Conservation (phyloP, 2,329 filamentous ascomycete genomes). For the Alternaria viburni region DNA sequence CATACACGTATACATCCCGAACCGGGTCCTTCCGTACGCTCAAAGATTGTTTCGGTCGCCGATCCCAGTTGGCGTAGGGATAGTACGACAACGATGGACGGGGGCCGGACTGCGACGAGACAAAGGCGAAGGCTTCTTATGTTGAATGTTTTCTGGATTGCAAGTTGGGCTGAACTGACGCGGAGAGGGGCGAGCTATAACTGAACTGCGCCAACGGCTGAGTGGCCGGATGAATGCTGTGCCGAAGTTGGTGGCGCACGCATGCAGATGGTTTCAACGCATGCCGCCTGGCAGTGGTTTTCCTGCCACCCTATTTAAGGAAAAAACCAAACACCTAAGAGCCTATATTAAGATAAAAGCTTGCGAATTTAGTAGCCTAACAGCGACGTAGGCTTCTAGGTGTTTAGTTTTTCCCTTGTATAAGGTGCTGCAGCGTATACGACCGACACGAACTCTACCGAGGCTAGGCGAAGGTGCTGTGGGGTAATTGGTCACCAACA, state of each 20-base stretch:
- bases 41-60: not conserved
- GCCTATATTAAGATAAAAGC: too few relatives aligned
- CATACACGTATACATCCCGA: not conserved
- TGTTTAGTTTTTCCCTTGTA: too few relatives aligned
- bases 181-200: too few relatives aligned
- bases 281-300: not conserved
- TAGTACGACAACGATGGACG: not conserved
- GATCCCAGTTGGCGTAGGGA: not conserved
- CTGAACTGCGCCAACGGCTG: not conserved
- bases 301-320: too few relatives aligned
- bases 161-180: not conserved
- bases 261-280: not conserved
- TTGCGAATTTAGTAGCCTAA: too few relatives aligned
- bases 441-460: not conserved
- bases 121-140: not conserved
- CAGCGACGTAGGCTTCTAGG: too few relatives aligned
- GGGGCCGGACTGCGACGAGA: not conserved
- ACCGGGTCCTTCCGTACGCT: accelerated
- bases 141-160: not conserved
- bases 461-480: not conserved
- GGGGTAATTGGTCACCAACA: not conserved
- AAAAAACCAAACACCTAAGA: too few relatives aligned
- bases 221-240: not conserved
- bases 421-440: not conserved
- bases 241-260: not conserved